Percentiles rank a stretch among this genome's conserved stretches.
These are phyloP conservation scores for Vaccinium corymbosum DNA, from an alignment of 148 eudicot species.

Conservation along the genomic window DNA sequence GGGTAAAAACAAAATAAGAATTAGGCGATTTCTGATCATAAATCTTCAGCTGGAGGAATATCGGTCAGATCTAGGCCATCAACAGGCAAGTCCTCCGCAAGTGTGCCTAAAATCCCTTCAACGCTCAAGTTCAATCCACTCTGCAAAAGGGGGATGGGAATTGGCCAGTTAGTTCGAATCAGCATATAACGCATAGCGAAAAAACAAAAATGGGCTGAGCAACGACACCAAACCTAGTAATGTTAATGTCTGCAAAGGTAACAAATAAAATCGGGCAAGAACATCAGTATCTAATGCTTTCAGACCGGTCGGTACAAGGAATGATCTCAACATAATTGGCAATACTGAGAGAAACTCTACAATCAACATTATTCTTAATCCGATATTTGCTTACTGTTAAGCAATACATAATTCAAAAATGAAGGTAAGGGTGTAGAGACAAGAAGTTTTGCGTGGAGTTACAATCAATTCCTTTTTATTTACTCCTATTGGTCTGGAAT, in stretches of 20 bases:
- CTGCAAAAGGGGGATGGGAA: slow-evolving; percentile 35
- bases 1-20: neutral
- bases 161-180: neutral
- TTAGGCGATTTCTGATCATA: slow-evolving; percentile 10
- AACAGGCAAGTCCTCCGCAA: slow-evolving; percentile 56
- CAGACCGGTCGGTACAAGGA: neutral
- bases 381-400: neutral
- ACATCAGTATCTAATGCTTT: neutral
- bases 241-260: neutral
- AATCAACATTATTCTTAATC: neutral
- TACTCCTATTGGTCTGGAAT: neutral
- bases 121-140: slow-evolving; percentile 81
- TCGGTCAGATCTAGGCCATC: slow-evolving; percentile 76
- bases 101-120: slow-evolving; percentile 73
- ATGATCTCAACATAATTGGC: neutral
- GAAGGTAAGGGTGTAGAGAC: neutral
- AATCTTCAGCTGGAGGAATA: slow-evolving; percentile 57
- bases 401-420: neutral
- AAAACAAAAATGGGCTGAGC: neutral
- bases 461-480: neutral
- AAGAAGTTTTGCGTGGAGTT: neutral
- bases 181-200: neutral
- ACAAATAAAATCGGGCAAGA: neutral
- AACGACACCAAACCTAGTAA: neutral
- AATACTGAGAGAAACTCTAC: neutral